Base-by-base conservation (phyloP, 495 filamentous ascomycete species). In the Neurospora sp. region DNA sequence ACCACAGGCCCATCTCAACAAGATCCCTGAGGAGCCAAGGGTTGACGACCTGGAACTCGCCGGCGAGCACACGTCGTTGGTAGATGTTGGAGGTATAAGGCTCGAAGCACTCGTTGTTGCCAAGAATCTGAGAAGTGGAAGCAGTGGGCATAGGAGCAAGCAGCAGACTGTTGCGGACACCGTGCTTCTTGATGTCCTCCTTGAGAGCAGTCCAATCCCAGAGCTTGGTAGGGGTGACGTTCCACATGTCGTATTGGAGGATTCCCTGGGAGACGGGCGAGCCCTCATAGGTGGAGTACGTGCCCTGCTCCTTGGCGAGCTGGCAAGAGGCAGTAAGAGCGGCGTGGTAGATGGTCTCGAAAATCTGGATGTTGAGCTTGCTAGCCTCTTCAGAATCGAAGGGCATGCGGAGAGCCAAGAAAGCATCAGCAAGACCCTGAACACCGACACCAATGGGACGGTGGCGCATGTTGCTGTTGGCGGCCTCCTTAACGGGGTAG, bases 51-150 rank as follows among this genome's bases (percentile, higher is more conserved):
- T 99, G 96, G 90, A 99, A 99, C 81, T 99, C 96, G 79, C 96
- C 96, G 73, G 96, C 96, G 74, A 99, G 87, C 54, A 99, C 96
- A 88, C 96, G 96, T 74, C 96, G 96, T 59, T 94, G 96, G 87
- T 99, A 99, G 83, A 99, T 98, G 87, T 99, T 99, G 74, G 94
- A 97, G 7, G 96, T 99, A 84, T 99, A 99, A 18, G 96, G 96
- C 88, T 99, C 96, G 82, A 99, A 99, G 88, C 96, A 99, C 83
- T 99, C 96, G 81, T 99, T 99, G 89, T 96, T 94, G 76, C 96
- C 96, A 71, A 98, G 86, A 79, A 99, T 99, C 85, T 98, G 96
- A 76, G 92, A 95, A 42, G 96, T 99, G 74, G 90, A 93, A 69
- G 96, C 96, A 72, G 96, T 99, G 16, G 96, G 96, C 96, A 99